Conservation (phyloP, 1,284 basidiomycete species). For the Butyriboletus appendiculatus region DNA sequence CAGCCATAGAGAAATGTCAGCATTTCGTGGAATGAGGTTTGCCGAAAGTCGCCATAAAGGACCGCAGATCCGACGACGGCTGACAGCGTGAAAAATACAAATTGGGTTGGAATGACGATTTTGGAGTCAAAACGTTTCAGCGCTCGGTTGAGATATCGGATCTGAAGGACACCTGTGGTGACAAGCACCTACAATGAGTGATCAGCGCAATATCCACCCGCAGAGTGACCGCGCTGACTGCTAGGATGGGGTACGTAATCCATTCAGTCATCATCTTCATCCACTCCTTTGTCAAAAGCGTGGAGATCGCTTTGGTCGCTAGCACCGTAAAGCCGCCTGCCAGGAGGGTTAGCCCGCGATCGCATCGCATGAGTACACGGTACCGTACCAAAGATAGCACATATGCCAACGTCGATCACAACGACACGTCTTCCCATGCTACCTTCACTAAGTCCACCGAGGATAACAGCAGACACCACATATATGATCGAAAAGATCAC, state of each 20-base stretch:
- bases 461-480: slow-evolving; percentile 51
- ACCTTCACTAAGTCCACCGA: slow-evolving; percentile 64
- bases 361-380: neutral
- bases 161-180: slow-evolving; percentile 85
- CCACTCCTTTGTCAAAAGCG: slow-evolving; percentile 78
- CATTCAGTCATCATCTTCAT: slow-evolving; percentile 72
- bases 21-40: slow-evolving; percentile 77
- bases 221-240: slow-evolving; percentile 41
- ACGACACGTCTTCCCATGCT: slow-evolving; percentile 67
- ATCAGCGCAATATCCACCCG: slow-evolving; percentile 20
- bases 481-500: slow-evolving; percentile 73
- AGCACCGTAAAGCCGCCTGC: slow-evolving; percentile 92
- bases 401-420: slow-evolving; percentile 86
- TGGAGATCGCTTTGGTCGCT: slow-evolving; percentile 91
- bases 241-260: slow-evolving; percentile 77
- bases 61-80: slow-evolving; percentile 93
- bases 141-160: slow-evolving; percentile 89
- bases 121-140: slow-evolving; percentile 83
- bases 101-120: slow-evolving; percentile 93
- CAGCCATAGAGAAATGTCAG: slow-evolving; percentile 88
- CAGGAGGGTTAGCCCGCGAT: slow-evolving; percentile 6
- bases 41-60: slow-evolving; percentile 90
- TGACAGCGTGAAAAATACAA: slow-evolving; percentile 86
- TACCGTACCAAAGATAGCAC: slow-evolving; percentile 77
- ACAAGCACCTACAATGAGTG: slow-evolving; percentile 59